Conservation (phyloP, 306 rosid species). For the Castanea sativa region DNA sequence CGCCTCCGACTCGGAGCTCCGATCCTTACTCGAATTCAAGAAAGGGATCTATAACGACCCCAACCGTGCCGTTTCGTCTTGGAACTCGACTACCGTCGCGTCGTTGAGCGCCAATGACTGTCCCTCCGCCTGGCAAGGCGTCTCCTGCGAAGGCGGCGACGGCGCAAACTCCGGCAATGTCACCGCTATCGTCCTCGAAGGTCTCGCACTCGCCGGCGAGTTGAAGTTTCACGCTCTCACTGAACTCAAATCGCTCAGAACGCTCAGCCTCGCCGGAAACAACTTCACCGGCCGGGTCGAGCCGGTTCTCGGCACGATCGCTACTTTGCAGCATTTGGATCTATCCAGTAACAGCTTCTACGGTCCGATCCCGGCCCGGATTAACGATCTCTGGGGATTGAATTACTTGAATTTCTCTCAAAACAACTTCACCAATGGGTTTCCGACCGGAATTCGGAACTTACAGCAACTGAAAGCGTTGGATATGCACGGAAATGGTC, state of each 20-base stretch:
- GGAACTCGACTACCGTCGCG: slow-evolving; percentile 30
- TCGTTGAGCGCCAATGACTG: slow-evolving; percentile 22
- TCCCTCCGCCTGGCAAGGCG: slow-evolving; percentile 61
- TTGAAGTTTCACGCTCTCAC: slow-evolving; percentile 73
- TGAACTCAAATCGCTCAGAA: slow-evolving; percentile 53
- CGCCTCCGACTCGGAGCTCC: slow-evolving; percentile 62
- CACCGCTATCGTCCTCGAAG: slow-evolving; percentile 57
- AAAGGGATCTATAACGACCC: slow-evolving; percentile 78
- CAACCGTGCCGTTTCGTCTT: slow-evolving; percentile 34
- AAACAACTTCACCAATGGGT: slow-evolving; percentile 60
- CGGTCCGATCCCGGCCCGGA: slow-evolving; percentile 88
- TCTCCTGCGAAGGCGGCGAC: slow-evolving; percentile 52
- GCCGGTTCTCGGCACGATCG: slow-evolving; percentile 63
- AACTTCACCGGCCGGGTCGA: slow-evolving; percentile 70
- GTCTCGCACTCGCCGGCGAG: slow-evolving; percentile 59
- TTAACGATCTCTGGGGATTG: slow-evolving; percentile 70
- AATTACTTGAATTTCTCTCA: slow-evolving; percentile 68
- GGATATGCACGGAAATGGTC: slow-evolving; percentile 68
- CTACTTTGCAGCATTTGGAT: slow-evolving; percentile 77
- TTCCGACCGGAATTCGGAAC: slow-evolving; percentile 57
- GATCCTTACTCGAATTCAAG: slow-evolving; percentile 78
- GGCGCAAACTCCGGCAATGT: slow-evolving; percentile 48
- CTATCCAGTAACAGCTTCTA: slow-evolving; percentile 71
- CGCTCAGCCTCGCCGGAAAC: slow-evolving; percentile 70
- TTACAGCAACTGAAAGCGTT: slow-evolving; percentile 82